Evolutionary conservation across 495 filamentous ascomycete genomes (phyloP), one percentile per base, ranked within the genome.

Genomic region (Aspergillus cavernicola): DNA sequence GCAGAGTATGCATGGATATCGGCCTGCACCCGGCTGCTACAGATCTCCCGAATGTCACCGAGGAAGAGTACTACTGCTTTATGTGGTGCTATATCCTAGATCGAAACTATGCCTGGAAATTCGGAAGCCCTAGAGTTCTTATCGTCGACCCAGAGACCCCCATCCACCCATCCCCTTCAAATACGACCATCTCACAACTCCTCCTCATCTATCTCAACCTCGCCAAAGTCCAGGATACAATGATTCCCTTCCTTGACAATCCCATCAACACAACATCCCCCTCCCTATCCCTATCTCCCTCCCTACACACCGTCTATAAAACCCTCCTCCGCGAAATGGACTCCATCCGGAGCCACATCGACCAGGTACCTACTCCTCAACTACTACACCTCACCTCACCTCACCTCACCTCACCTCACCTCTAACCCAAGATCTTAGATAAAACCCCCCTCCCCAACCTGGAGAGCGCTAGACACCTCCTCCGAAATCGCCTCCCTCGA

Each of bases 41-140:
- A 1, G 23, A 43, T 16, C 23, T 43, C 10, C 20, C 12, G 1
- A 11, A 1, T 7, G 13, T 44, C 26, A 29, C 7, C 41, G 53
- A 57, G 19, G 62, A 61, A 24, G 59, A 59, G 31, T 52, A 55
- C n/a, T 62, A 55, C 51, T 65, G 62, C 37, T 40, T 65, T 15
- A 37, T 65, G 5, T 62, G 62, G 59, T 65, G 62, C 43, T 65
- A 65, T 23, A 59, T 49, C 31, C 29, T 65, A 32, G 62, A 65
- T 33, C 44, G 54, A 22, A 65, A 62, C 33, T 55, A 65, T 24
- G 59, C 59, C 2, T 59, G 50, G 35, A 65, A 62, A 37, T 40
- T 57, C 12, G 56, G 41, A 5, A 48, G 16, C 38, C 32, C 12
- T 36, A 50, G 13, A 41, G 50, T 29, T 45, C 38, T 44, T 12